Base-by-base conservation (phyloP, 1,139 yeast genomes). In the Sugiyamaella japonica region DNA sequence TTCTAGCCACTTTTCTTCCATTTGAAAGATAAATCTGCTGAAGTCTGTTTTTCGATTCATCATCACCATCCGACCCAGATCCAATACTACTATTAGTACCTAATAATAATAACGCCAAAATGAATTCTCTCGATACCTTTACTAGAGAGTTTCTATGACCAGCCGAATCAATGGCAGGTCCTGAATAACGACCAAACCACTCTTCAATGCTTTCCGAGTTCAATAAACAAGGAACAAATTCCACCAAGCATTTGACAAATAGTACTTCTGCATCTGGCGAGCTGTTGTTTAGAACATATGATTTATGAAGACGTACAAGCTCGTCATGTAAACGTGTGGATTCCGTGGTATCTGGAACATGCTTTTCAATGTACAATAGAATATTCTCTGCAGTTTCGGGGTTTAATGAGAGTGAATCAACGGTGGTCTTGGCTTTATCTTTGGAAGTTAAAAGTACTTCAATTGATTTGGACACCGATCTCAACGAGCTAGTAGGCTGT, bases 101-200 rank as follows among this genome's bases (percentile, higher is more conserved):
- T n/a, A 53, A 52, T 12, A 64, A 59, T 51, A 77, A 63, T 8
- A 80, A 68, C 1, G 68, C 67, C 15, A 65, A 56, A 12, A 85
- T 64, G 36, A 83, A 74, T 8, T 70, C 70, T 39, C 81, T 66
- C 6, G 84, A 63, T 38, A 75, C 73, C 7, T 69, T 69, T 0
- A 82, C 84, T 45, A 70, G 59, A 1, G 60, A 61, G 40, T 69
- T 63, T 42, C 61, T 61, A 47, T 69, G 75, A 1, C 87, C 86
- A 0, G 85, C 85, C 46, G 86, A 81, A 64, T 84, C 85, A 1
- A 84, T 71, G 0, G 87, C 85, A 0, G 84, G 81, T 20, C 72
- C 71, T 8, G 78, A 66, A 61, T 81, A 79, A n/a, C 79, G 73
- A 44, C 72, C 71, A 50, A 82, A 72, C 89, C 89, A 85, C 25